Base-by-base conservation (phyloP, 208 protist genomes). In the Perkinsela sp. region DNA sequence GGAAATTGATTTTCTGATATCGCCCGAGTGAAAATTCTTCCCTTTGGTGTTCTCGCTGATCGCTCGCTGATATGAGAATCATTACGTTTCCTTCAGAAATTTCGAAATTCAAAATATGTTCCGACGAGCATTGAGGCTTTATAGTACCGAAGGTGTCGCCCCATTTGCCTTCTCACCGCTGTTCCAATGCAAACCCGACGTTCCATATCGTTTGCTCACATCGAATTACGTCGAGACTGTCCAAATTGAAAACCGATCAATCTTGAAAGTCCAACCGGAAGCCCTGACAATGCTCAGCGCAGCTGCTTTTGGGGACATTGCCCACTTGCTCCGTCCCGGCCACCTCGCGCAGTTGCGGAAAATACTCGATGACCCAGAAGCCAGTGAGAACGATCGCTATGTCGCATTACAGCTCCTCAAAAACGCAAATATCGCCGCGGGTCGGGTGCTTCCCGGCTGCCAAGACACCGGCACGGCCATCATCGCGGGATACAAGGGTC, bases 381-480 rank as follows among this genome's bases (percentile, higher is more conserved):
- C 94, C 22, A 93, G 82, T 28, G 77, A 92, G 72, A 97, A 97
- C 75, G 94, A 97, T 73, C 79, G 83, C 31, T 96, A 96, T 71
- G 93, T 97, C 13, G 93, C 91, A n/a, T 74, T 95, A 65, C 83
- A 95, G 77, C 77, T 97, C 31, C 82, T 97, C 29, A 96, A 96
- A 76, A 96, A 97, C 76, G 92, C 93, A 6, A 90, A 91, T 76
- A 94, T 97, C 74, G 84, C 94, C 29, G 76, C 86, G 0, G 86
- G 71, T 15, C 80, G 87, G 48, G 76, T 89, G 48, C 85, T 95
- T 13, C 92, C 92, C 22, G 78, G 81, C 32, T 95, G 91, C 80
- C 94, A 96, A 79, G 93, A 97, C 76, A 97, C 94, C 1, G 93
- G 93, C 68, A 96, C 93, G 30, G 93, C 90, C 15, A 97, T 97